Conservation (phyloP, 371 early-diverging fungal genomes). For the Lichtheimia hyalospora region DNA sequence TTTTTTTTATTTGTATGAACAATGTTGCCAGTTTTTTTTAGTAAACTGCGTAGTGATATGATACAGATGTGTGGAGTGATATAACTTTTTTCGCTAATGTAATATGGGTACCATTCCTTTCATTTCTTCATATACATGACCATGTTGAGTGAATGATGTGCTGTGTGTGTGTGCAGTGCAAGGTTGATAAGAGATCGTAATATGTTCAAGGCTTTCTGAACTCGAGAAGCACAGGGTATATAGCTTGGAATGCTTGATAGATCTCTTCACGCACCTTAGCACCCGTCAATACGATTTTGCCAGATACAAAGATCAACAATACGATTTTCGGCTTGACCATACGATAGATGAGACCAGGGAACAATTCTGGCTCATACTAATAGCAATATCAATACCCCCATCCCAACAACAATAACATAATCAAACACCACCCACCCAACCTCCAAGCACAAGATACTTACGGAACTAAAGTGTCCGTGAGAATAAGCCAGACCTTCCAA, state of each 20-base stretch:
- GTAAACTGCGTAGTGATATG: background rate
- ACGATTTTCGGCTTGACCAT: slow-evolving; percentile 99
- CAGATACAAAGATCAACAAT: slow-evolving; percentile 99
- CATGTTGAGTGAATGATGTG: background rate
- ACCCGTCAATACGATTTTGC: slow-evolving; percentile 99
- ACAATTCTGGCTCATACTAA: slow-evolving; percentile 99
- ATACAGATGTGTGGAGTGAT: slow-evolving; percentile 1
- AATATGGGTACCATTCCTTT: background rate
- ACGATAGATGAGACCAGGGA: slow-evolving; percentile 99
- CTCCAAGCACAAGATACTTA: slow-evolving; percentile 43
- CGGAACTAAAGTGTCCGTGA: slow-evolving; percentile 97
- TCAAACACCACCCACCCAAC: background rate
- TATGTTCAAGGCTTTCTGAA: slow-evolving; percentile 73
- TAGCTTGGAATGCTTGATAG: slow-evolving; percentile 99
- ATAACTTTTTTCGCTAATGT: background rate
- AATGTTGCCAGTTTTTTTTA: too few species aligned
- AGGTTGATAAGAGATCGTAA: background rate
- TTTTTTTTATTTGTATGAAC: too few species aligned
- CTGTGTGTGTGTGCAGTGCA: background rate
- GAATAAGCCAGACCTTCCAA: slow-evolving; percentile 98
- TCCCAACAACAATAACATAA: background rate
- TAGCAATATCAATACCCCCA: background rate
- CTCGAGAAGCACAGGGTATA: slow-evolving; percentile 98
- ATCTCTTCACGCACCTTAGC: slow-evolving; percentile 99
- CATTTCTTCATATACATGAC: background rate